Conservation (phyloP, 169 alveolate genomes). For the Plasmodium knowlesi region DNA sequence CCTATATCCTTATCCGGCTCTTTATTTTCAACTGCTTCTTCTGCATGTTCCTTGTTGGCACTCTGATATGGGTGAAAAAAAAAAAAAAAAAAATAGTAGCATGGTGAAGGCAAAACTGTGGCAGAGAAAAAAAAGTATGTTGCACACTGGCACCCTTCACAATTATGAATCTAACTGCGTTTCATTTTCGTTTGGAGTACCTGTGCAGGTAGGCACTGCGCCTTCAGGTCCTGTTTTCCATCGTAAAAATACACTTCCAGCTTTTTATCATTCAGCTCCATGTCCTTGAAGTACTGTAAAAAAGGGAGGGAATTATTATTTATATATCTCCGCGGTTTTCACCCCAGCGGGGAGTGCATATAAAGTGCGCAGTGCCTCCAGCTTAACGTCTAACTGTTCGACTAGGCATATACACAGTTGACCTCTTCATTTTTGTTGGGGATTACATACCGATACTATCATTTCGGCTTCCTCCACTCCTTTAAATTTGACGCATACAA, state of each 20-base stretch:
- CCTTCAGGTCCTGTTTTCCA: constrained; percentile 88
- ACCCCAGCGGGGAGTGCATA: neutral
- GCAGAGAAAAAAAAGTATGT: neutral
- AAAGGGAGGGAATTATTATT: constrained; percentile 67
- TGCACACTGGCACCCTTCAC: neutral
- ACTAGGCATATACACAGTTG: neutral
- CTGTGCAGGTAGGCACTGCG: constrained; percentile 83
- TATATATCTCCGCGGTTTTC: neutral
- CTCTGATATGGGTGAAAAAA: constrained; percentile 11
- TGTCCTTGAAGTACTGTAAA: constrained; percentile 83
- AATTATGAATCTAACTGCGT: neutral
- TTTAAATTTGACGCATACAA: constrained; percentile 88
- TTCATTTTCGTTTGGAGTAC: neutral
- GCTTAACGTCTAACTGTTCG: neutral
- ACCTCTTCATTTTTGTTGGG: neutral
- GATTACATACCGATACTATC: constrained; percentile 70
- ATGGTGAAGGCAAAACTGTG: neutral
- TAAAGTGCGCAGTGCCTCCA: neutral
- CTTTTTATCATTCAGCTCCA: constrained; percentile 84
- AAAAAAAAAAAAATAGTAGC: neutral
- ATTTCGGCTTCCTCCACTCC: constrained; percentile 88
- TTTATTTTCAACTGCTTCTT: constrained; percentile 2
- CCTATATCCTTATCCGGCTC: constrained; percentile 9
- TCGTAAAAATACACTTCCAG: constrained; percentile 90
- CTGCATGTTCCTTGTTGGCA: neutral